phyloP scores from a whole-genome alignment of 345 rosid genomes.

The Euphorbia peplus region DNA sequence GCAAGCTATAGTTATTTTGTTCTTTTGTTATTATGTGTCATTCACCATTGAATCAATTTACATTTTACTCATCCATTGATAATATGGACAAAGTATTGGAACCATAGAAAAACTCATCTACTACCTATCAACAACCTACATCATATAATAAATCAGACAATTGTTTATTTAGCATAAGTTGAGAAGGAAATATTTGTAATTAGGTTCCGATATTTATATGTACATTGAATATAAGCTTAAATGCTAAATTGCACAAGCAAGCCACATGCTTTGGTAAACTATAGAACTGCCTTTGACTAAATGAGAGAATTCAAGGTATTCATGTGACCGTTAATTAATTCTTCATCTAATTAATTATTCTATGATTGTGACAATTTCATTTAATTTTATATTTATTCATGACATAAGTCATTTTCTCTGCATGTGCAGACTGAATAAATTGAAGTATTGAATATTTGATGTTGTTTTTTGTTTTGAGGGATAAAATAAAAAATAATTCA shows the following conservation, averaged over 20 bases:
- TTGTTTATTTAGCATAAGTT: no score
- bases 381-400: no score
- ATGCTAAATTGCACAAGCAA: neutral
- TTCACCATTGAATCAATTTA: no score
- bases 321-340: slow-evolving; percentile 14
- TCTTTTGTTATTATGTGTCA: no score
- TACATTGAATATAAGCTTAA: neutral
- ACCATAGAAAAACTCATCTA: no score
- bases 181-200: no score
- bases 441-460: neutral
- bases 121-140: no score
- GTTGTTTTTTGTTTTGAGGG: neutral
- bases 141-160: no score
- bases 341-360: neutral
- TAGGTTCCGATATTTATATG: no score
- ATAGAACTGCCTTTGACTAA: slow-evolving; percentile 1
- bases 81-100: no score
- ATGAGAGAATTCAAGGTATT: neutral
- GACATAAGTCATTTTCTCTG: slow-evolving; percentile 19
- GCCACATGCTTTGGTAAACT: slow-evolving; percentile 8
- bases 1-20: no score
- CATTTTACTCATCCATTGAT: no score
- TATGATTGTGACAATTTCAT: neutral
- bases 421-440: slow-evolving; percentile 2
- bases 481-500: neutral